Percentiles rank a stretch among this genome's conserved stretches.
phyloP scores from a whole-genome alignment of 208 protist genomes.

The Leptomonas seymouri region DNA sequence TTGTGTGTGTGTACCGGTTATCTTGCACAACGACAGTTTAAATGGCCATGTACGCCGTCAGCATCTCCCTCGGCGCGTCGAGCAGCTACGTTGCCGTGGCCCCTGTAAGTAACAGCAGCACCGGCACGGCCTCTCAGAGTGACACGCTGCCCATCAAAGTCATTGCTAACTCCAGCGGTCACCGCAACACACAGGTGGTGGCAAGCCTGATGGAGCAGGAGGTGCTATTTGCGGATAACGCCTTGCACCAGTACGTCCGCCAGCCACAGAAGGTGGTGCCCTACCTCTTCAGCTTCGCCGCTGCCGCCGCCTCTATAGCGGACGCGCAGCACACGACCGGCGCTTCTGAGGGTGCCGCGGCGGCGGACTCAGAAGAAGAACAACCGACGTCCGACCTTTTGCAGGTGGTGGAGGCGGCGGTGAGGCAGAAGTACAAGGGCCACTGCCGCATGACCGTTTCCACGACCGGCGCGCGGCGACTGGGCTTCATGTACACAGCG shows the following conservation, averaged over 20 bases:
- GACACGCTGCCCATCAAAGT: slow-evolving; percentile 52
- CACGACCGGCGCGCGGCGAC: slow-evolving; percentile 23
- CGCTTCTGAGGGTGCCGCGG: background rate
- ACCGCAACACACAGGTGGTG: slow-evolving; percentile 73
- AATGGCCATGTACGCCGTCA: slow-evolving; percentile 70
- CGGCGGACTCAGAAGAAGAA: slow-evolving; percentile 2
- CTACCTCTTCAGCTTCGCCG: slow-evolving; percentile 76
- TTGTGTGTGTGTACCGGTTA: no score
- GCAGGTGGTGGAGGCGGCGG: slow-evolving; percentile 47
- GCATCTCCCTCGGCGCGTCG: slow-evolving; percentile 79
- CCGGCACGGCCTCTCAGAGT: background rate
- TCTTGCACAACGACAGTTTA: background rate
- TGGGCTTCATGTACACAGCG: slow-evolving; percentile 59
- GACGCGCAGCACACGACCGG: slow-evolving; percentile 28
- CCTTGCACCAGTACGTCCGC: slow-evolving; percentile 61
- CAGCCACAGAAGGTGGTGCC: slow-evolving; percentile 80
- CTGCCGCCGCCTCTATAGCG: slow-evolving; percentile 47
- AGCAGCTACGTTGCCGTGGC: slow-evolving; percentile 79
- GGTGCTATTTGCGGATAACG: slow-evolving; percentile 83
- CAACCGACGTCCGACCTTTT: slow-evolving; percentile 37
- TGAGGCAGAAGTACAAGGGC: slow-evolving; percentile 52
- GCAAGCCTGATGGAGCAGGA: slow-evolving; percentile 76
- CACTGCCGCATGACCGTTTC: slow-evolving; percentile 53
- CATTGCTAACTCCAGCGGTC: slow-evolving; percentile 78
- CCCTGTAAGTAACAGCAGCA: slow-evolving; percentile 32